Evolutionary conservation across 192 early-diverging fungal genomes (phyloP).

Genomic region (Coemansia sp.): DNA sequence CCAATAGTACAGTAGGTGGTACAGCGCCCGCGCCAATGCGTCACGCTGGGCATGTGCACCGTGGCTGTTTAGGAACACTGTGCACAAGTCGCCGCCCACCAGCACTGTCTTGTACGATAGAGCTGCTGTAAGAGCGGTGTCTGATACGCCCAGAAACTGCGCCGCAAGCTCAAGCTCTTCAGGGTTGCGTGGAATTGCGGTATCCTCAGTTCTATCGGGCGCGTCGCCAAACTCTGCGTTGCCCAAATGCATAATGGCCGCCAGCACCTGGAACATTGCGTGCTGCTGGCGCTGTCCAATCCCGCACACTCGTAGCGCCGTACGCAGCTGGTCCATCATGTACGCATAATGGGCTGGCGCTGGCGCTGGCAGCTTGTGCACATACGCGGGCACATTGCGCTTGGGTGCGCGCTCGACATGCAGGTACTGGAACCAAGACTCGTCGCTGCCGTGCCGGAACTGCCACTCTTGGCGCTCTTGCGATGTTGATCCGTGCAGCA

Average conservation of each 20-base stretch:
- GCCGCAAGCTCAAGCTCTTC: constrained; percentile 74
- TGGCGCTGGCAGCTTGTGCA: constrained; percentile 44
- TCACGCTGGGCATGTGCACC: constrained; percentile 81
- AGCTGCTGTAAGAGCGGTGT: constrained; percentile 65
- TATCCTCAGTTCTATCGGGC: constrained; percentile 65
- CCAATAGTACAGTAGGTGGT: constrained; percentile 84
- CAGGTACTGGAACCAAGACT: constrained; percentile 55
- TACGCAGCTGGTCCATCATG: constrained; percentile 64
- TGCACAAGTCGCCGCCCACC: constrained; percentile 82
- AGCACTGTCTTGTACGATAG: constrained; percentile 81
- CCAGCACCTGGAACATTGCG: constrained; percentile 79
- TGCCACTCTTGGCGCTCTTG: constrained; percentile 70
- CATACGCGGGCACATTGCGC: constrained; percentile 4
- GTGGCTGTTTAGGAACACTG: constrained; percentile 80
- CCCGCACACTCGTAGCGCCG: constrained; percentile 61
- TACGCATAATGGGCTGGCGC: constrained; percentile 36
- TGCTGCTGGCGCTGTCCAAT: constrained; percentile 66
- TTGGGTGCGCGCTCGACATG: constrained; percentile 18
- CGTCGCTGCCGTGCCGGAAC: constrained; percentile 58
- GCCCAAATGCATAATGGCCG: constrained; percentile 88
- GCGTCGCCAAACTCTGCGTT: constrained; percentile 78
- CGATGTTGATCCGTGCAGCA: constrained; percentile 72
- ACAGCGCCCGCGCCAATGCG: constrained; percentile 77
- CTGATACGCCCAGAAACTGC: constrained; percentile 68
- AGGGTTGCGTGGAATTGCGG: constrained; percentile 70